phyloP scores from a whole-genome alignment of 768 basidiomycete genomes.

The Pholiota conissans region DNA sequence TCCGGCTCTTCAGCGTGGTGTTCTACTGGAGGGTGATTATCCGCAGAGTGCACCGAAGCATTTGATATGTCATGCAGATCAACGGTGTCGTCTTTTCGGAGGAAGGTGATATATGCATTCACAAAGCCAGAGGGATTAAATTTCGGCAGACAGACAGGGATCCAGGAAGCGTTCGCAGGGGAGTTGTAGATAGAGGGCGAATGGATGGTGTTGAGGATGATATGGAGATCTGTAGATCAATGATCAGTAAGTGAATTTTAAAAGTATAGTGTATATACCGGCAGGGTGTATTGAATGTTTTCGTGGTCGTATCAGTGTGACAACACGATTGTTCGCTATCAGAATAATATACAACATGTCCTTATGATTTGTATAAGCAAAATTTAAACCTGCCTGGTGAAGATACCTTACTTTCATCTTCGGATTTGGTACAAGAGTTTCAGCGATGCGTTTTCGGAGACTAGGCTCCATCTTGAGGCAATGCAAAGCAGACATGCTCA shows the following conservation, averaged over 20 bases:
- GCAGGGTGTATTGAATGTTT: slow-evolving; percentile 9
- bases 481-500: slow-evolving; percentile 77
- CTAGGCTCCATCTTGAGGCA: slow-evolving; percentile 74
- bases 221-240: slow-evolving; percentile 72
- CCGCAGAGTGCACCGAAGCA: slow-evolving; percentile 9
- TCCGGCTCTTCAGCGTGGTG: slow-evolving; percentile 10
- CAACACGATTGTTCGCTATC: slow-evolving; percentile 5
- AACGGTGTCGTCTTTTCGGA: slow-evolving; percentile 43
- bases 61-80: slow-evolving; percentile 14
- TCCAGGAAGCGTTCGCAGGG: slow-evolving; percentile 84
- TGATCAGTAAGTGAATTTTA: neutral
- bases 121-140: slow-evolving; percentile 89
- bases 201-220: slow-evolving; percentile 88
- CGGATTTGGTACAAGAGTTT: slow-evolving; percentile 73
- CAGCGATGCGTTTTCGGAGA: slow-evolving; percentile 75
- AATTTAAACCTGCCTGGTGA: too few species aligned
- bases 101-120: slow-evolving; percentile 84
- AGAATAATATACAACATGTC: slow-evolving; percentile 86
- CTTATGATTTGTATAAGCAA: slow-evolving; percentile 37
- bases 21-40: slow-evolving; percentile 11
- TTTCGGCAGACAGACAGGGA: slow-evolving; percentile 94
- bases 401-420: slow-evolving; percentile 80
- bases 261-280: neutral
- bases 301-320: slow-evolving; percentile 1
- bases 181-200: slow-evolving; percentile 78